A percentile compares a stretch with the other conserved stretches of the same genome.
Evolutionary conservation across 495 filamentous ascomycete genomes (phyloP).

Genomic region (Bacidia gigantensis): DNA sequence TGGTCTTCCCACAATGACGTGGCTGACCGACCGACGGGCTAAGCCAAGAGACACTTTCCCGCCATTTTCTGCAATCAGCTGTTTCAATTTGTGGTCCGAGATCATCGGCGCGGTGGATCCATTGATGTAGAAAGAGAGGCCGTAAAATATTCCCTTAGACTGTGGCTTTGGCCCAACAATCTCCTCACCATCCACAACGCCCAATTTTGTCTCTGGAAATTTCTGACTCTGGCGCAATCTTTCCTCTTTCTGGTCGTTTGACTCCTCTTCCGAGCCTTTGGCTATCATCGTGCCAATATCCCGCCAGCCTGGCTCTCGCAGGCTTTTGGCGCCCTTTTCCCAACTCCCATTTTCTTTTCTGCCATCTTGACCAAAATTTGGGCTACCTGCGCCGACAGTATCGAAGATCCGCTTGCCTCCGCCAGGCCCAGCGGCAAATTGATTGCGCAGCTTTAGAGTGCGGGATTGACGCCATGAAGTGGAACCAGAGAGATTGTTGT

Average conservation of each 20-base stretch:
- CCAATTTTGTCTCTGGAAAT: slow-evolving; percentile 13
- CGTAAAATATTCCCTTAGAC: slow-evolving; percentile 43
- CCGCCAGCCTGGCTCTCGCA: slow-evolving; percentile 26
- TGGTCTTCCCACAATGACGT: slow-evolving; percentile 68
- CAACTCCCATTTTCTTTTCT: slow-evolving; percentile 26
- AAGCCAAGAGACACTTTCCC: slow-evolving; percentile 53
- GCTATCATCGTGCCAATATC: slow-evolving; percentile 31
- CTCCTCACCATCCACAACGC: slow-evolving; percentile 20
- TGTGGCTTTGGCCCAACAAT: slow-evolving; percentile 18
- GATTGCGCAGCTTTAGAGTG: slow-evolving; percentile 47
- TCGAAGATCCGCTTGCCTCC: slow-evolving; percentile 43
- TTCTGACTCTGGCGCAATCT: slow-evolving; percentile 6
- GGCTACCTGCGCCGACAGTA: slow-evolving; percentile 32
- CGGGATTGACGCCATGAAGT: slow-evolving; percentile 60
- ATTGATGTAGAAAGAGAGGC: slow-evolving; percentile 70
- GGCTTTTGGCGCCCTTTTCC: slow-evolving; percentile 29
- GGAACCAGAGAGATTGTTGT: slow-evolving; percentile 42
- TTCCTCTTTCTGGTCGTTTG: slow-evolving; percentile 13
- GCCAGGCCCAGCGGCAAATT: slow-evolving; percentile 42
- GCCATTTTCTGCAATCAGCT: slow-evolving; percentile 59
- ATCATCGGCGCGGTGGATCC: slow-evolving; percentile 69
- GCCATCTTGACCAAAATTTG: slow-evolving; percentile 16
- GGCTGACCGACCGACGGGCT: slow-evolving; percentile 60
- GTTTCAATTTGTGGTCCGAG: slow-evolving; percentile 78
- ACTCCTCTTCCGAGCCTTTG: slow-evolving; percentile 21